These are phyloP conservation scores for Monascus ruber DNA, from an alignment of 2,329 filamentous ascomycete genomes.

Conservation along the genomic window DNA sequence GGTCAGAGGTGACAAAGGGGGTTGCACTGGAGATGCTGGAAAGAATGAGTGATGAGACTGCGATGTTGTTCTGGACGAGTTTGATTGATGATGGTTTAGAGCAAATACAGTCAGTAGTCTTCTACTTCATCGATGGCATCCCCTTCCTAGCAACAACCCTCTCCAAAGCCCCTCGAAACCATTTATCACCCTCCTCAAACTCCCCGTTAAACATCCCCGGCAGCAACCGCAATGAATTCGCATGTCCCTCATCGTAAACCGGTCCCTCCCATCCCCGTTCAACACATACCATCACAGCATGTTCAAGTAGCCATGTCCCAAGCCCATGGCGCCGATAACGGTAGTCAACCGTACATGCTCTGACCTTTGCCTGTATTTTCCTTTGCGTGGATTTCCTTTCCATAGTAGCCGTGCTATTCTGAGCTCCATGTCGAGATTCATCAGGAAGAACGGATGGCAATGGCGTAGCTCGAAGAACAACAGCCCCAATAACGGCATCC, in stretches of 20 bases:
- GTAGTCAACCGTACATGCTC: conserved; percentile 69
- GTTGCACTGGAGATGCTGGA: too few relatives aligned
- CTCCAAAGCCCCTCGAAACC: conserved; percentile 35
- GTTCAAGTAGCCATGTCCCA: conserved; percentile 59
- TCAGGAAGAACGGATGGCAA: conserved; percentile 3
- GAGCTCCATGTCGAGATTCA: conserved; percentile 4
- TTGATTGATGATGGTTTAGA: too few relatives aligned
- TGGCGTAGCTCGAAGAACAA: conserved; percentile 41
- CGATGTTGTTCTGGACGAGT: too few relatives aligned
- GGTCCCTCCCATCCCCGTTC: conserved; percentile 58
- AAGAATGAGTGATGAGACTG: too few relatives aligned
- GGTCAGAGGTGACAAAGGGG: too few relatives aligned
- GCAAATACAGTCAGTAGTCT: too few relatives aligned
- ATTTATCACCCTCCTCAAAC: conserved; percentile 49
- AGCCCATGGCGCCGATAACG: conserved; percentile 61
- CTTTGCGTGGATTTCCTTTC: too few relatives aligned
- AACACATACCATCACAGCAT: conserved; percentile 57
- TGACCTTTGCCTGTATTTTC: conserved; percentile 34
- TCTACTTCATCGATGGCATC: too few relatives aligned
- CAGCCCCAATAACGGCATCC: conserved; percentile 56
- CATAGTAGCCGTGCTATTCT: not conserved
- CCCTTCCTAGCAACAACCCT: too few relatives aligned
- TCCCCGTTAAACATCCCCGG: conserved; percentile 51
- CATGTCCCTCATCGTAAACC: conserved; percentile 65
- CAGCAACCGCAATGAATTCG: conserved; percentile 56